Base-by-base conservation (phyloP, 2,329 filamentous ascomycete species). In the Fusarium sp. region DNA sequence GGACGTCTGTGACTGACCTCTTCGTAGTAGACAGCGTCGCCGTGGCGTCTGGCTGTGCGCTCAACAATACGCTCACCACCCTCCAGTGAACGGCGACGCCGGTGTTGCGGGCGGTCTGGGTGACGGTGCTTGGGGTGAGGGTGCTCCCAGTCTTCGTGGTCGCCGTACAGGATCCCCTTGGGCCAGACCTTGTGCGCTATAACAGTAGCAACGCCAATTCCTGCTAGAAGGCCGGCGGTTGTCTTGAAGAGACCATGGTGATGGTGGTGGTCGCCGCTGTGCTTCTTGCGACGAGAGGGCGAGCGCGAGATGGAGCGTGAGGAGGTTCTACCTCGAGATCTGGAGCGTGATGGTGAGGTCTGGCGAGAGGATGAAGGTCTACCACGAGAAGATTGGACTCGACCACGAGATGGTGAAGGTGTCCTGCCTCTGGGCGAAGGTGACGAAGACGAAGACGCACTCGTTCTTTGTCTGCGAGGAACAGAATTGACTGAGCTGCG, bases 161-260 rank as follows among this genome's bases (percentile, higher is more conserved):
- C 75, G 14, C 74, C 73, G 53, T 76, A 67, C 20, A 74, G 33
- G 41, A 72, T 62, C 7, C 72, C 71, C 62, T 77, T 78, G 30
- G 76, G 76, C 78, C 78, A 80, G 65, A 78, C 68, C 54, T 76
- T 78, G 65, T 76, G 76, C 39, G 77, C 75, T 37, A 78, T 66
- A 41, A 79, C 67, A 13, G 77, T 73, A 24, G 77, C 77, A 32
- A 79, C 71, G 32, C 78, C 78, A 17, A 80, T 74, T 30, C 76
- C 75, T 11, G 77, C 78, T 30, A 80, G 62, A 24, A 79, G 68
- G 13, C 75, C 65, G 15, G 76, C 74, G 0, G 78, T 74, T 17
- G 72, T 75, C 59, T 79, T 77, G 62, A 79, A 67, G 26, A 76
- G 68, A 40, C 67, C 67, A 28, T 73, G 68, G 19, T 69, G 68